Evolutionary conservation across 2,329 filamentous ascomycete genomes (phyloP), one percentile per base, ranked within the genome.

Genomic region (Penicillium sp.): DNA sequence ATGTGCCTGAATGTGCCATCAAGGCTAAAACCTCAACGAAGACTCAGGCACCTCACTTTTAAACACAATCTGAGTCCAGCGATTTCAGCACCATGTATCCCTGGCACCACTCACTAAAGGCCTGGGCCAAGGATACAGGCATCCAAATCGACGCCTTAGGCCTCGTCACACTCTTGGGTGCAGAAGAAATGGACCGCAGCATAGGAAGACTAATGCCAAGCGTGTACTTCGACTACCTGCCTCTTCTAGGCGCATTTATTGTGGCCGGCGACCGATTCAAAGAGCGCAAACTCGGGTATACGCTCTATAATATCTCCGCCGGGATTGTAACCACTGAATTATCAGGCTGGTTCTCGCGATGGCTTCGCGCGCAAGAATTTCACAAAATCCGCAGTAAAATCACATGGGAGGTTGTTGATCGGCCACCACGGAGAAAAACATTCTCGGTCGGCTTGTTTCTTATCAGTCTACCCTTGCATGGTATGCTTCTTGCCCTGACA

Each of bases 161-260:
- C 22, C 49, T 59, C 16, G 53, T 59, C 39, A 59, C 57, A 19
- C 57, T 59, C 33, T 46, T 59, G 2, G 57, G 57, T 8, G 57
- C 49, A n/a, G 57, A 59, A 14, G 57, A 59, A 31, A 59, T 59
- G 57, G 53, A 59, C 24, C 53, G 49, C 19, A 56, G 53, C 27
- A 56, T 59, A 10, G 57, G 57, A 29, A 39, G 57, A 26, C 39
- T 59, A 4, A 51, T 59, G 41, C 53, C 57, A 3, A 59, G 57
- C 37, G 33, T 51, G 3, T 59, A 59, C 21, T 44, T 59, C 3
- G 57, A 59, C 45, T 59, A 56, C 26, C 35, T 56, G 21, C 54
- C 54, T 10, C 29, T 51, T 24, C 41, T 56, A 8, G 54, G 54
- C 3, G 54, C 54, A 8, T 56, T 56, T 24, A 16, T 56, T 3